phyloP scores from a whole-genome alignment of 345 rosid genomes.

The Xanthoceras sorbifolium region DNA sequence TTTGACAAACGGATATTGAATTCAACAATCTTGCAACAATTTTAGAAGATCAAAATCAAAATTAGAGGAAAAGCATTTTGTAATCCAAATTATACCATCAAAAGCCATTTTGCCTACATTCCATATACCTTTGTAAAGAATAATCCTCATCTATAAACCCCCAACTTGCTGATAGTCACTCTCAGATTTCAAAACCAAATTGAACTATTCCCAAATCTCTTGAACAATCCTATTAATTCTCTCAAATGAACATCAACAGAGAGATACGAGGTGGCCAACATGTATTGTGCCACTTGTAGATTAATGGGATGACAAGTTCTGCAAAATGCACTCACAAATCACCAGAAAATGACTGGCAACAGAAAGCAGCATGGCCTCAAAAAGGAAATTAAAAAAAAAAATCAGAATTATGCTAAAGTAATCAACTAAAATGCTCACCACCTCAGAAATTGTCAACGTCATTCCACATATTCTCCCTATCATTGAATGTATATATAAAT shows the following conservation, averaged over 20 bases:
- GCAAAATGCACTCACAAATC: not conserved
- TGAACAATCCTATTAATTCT: not conserved
- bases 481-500: constrained; percentile 31
- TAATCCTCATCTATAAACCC: not conserved
- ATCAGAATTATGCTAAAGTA: constrained; percentile 15
- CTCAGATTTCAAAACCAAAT: constrained; percentile 17
- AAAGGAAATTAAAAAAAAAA: not conserved
- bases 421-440: constrained; percentile 42
- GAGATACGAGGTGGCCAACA: constrained; percentile 16
- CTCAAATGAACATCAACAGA: not conserved
- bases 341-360: constrained; percentile 34
- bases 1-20: not conserved
- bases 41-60: not conserved
- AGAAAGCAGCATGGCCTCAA: constrained; percentile 25
- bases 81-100: not conserved
- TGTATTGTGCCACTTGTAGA: not conserved
- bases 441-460: constrained; percentile 32
- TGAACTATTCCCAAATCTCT: not conserved
- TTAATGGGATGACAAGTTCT: constrained; percentile 9
- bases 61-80: not conserved
- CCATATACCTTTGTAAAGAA: constrained; percentile 15
- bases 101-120: not conserved
- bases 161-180: not conserved
- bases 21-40: too few species aligned
- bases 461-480: constrained; percentile 3